A percentile compares a stretch with the other conserved stretches of the same genome.
These are phyloP conservation scores for Panellus pusillus DNA, from an alignment of 768 basidiomycete species.

Conservation along the genomic window DNA sequence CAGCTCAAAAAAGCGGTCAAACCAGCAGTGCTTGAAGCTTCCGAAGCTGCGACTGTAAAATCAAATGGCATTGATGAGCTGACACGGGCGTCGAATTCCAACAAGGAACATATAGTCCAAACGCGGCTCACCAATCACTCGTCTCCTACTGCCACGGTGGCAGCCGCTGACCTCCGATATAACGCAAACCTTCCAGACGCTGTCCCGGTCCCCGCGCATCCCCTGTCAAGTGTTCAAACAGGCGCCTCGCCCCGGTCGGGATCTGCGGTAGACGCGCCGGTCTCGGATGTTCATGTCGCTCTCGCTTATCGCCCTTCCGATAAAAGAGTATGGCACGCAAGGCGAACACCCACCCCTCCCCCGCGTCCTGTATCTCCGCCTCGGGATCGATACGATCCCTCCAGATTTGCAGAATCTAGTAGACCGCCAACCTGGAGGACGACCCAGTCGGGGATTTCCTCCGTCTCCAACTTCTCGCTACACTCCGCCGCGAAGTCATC, in stretches of 20 bases:
- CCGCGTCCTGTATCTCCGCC: background rate
- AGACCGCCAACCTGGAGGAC: too few relatives aligned
- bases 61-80: too few relatives aligned
- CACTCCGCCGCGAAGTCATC: background rate
- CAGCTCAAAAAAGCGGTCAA: constrained; percentile 5
- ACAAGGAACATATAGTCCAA: background rate
- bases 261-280: background rate
- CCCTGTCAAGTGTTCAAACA: background rate
- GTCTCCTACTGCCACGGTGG: background rate
- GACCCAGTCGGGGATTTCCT: background rate
- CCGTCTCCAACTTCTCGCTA: background rate
- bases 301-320: background rate
- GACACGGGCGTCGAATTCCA: background rate
- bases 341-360: background rate
- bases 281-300: background rate
- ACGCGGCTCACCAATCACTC: background rate
- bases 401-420: too few relatives aligned
- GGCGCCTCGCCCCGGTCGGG: background rate
- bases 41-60: background rate
- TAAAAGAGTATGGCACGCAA: background rate
- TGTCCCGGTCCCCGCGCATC: background rate
- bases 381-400: constrained; percentile 1
- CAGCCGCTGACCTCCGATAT: background rate
- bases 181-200: background rate
- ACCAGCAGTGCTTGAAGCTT: background rate